phyloP scores from a whole-genome alignment of 495 filamentous ascomycete genomes.

The Lophiotrema nucula region DNA sequence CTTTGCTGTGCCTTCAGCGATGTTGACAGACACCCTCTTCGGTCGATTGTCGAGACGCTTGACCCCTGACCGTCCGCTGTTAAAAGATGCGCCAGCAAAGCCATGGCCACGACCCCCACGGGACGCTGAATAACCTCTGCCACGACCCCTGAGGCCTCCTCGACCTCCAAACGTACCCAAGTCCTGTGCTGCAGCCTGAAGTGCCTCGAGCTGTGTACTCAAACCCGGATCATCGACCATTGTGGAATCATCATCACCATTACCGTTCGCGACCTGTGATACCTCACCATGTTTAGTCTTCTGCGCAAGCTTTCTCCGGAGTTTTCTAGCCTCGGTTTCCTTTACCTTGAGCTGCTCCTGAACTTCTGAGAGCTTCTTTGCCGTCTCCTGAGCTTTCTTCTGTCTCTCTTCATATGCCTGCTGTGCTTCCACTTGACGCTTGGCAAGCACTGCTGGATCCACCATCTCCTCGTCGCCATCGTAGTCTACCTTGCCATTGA shows the following conservation, averaged over 20 bases:
- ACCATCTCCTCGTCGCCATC: slow-evolving; percentile 52
- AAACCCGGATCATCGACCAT: too few species aligned
- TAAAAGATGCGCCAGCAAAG: slow-evolving; percentile 17
- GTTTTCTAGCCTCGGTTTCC: slow-evolving; percentile 68
- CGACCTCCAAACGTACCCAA: slow-evolving; percentile 56
- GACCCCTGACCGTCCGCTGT: slow-evolving; percentile 8
- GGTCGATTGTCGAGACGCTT: slow-evolving; percentile 87
- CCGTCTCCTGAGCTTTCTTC: slow-evolving; percentile 68
- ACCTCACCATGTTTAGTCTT: slow-evolving; percentile 36
- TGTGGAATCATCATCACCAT: too few species aligned
- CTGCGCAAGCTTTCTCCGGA: slow-evolving; percentile 61
- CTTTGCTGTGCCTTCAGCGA: slow-evolving; percentile 65
- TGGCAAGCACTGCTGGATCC: slow-evolving; percentile 77
- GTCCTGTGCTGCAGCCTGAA: slow-evolving; percentile 81
- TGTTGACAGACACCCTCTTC: slow-evolving; percentile 70
- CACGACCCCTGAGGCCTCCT: slow-evolving; percentile 46
- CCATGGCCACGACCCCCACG: slow-evolving; percentile 53
- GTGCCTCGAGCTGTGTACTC: slow-evolving; percentile 63
- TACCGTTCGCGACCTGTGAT: slow-evolving; percentile 9
- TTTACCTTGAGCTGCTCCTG: slow-evolving; percentile 72
- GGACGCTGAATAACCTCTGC: slow-evolving; percentile 2
- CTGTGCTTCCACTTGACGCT: slow-evolving; percentile 70
- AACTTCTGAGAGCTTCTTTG: slow-evolving; percentile 66
- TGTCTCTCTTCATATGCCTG: slow-evolving; percentile 76
- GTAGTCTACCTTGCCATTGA: neutral